Evolutionary conservation across 179 eudicot species (phyloP).

Genomic region (Beta lomatogona): DNA sequence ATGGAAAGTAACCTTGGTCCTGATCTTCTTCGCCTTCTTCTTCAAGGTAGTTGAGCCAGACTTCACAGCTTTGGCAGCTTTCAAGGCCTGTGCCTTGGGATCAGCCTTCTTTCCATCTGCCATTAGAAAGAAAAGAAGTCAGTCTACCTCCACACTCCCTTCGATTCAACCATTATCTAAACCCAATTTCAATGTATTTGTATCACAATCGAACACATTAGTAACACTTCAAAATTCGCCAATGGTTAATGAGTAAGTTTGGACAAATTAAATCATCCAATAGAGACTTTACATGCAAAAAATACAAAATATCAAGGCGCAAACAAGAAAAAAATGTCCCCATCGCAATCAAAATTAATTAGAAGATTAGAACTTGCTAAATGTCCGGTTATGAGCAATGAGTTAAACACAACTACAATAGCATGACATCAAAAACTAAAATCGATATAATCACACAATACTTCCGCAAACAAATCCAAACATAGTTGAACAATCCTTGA

Average conservation of each 20-base stretch:
- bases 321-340: no score
- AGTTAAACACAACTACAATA: not conserved
- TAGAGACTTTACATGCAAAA: not conserved
- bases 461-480: not conserved
- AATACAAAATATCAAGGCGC: no score
- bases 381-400: not conserved
- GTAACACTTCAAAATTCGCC: not conserved
- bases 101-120: constrained; percentile 42
- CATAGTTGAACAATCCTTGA: not conserved
- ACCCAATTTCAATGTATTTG: not conserved
- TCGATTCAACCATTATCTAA: not conserved
- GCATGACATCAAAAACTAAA: no score
- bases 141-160: not conserved
- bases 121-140: not conserved
- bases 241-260: not conserved
- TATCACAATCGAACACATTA: not conserved
- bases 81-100: constrained; percentile 46
- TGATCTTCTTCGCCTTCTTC: constrained; percentile 42
- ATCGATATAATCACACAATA: not conserved
- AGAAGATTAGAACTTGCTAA: not conserved
- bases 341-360: no score
- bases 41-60: constrained; percentile 41
- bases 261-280: not conserved
- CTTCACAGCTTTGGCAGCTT: constrained; percentile 49
- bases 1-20: constrained; percentile 46